phyloP scores from a whole-genome alignment of 352 stramenopile genomes.

The Globisporangium irregulare region DNA sequence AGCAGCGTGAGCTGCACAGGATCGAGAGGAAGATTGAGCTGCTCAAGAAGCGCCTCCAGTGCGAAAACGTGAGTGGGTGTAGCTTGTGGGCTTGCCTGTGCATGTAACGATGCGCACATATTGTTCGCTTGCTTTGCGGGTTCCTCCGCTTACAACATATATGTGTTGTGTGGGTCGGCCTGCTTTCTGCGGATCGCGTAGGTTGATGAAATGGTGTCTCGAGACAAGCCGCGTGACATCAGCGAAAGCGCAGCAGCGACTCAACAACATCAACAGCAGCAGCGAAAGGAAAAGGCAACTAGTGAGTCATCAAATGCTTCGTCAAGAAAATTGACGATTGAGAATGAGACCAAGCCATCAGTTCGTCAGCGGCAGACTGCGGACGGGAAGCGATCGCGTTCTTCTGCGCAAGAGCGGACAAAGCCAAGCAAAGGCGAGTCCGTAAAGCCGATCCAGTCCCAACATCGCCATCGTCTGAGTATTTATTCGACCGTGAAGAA shows the following conservation, averaged over 20 bases:
- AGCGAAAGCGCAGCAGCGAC: neutral
- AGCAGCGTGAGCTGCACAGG: conserved; percentile 38
- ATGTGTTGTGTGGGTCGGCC: neutral
- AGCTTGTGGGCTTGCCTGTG: conserved; percentile 2
- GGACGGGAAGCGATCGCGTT: neutral
- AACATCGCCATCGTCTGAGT: conserved; percentile 29
- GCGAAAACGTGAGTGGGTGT: neutral
- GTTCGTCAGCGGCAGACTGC: conserved; percentile 1
- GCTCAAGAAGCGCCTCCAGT: conserved; percentile 2
- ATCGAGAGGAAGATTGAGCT: conserved; percentile 34
- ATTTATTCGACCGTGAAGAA: conserved; percentile 41
- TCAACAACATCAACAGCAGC: neutral
- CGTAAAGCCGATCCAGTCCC: neutral
- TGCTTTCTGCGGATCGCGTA: neutral
- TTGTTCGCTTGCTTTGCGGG: neutral
- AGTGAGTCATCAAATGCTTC: neutral
- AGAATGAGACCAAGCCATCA: neutral
- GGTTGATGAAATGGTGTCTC: neutral
- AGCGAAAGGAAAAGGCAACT: neutral
- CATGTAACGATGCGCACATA: neutral
- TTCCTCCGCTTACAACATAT: neutral
- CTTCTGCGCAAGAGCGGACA: neutral
- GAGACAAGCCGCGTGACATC: neutral
- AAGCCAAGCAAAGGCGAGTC: neutral
- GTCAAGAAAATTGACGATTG: neutral